A percentile compares a stretch with the other conserved stretches of the same genome.
These are phyloP conservation scores for Forsythia viridissima DNA, from an alignment of 257 asterid species.

Conservation along the genomic window DNA sequence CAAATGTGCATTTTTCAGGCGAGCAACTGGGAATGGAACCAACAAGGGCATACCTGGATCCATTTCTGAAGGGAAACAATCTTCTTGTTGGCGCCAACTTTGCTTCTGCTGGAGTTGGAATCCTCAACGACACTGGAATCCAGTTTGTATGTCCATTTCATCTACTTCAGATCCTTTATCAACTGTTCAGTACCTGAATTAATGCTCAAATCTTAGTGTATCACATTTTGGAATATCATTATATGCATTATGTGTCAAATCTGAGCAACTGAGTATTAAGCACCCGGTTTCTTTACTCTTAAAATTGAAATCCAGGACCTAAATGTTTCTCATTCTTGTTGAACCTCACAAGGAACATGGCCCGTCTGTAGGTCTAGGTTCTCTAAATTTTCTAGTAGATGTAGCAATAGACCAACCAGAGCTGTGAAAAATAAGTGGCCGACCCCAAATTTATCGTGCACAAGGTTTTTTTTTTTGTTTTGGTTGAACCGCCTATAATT, in stretches of 20 bases:
- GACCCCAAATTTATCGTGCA: not conserved
- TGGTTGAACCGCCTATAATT: not conserved
- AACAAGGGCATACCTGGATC: slow-evolving; percentile 71
- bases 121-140: slow-evolving; percentile 88
- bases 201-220: not conserved
- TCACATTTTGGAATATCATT: too few species aligned
- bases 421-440: not conserved
- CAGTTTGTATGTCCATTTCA: slow-evolving; percentile 67
- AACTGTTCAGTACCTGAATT: not conserved
- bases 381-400: too few species aligned
- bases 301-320: not conserved
- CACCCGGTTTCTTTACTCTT: not conserved
- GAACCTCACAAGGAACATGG: not conserved
- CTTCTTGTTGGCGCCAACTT: slow-evolving; percentile 89
- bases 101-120: slow-evolving; percentile 94
- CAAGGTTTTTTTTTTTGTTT: not conserved
- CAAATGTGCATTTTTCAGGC: slow-evolving; percentile 35
- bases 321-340: not conserved
- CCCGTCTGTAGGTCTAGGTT: not conserved
- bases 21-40: slow-evolving; percentile 63
- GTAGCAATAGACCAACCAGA: too few species aligned
- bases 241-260: too few species aligned
- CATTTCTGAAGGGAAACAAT: slow-evolving; percentile 45
- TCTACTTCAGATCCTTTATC: not conserved
- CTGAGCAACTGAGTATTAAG: not conserved